These are phyloP conservation scores for Vanilla planifolia DNA, from an alignment of 106 monocot species.

Conservation along the genomic window DNA sequence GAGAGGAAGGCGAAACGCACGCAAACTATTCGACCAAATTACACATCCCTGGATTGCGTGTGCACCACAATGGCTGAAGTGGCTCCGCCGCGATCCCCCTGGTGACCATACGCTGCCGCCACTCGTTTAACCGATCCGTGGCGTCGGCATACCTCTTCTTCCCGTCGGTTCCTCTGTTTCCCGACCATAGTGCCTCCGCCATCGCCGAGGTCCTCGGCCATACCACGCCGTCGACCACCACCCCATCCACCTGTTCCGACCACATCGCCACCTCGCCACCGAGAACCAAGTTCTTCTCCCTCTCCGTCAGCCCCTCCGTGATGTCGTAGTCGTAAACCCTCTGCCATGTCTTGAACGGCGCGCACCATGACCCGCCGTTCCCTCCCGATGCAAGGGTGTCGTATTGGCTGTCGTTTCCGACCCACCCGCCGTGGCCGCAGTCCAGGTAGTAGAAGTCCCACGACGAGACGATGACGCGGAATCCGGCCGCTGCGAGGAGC, in stretches of 20 bases:
- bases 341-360: slow-evolving; percentile 90
- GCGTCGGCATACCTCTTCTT: slow-evolving; percentile 73
- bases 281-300: slow-evolving; percentile 59
- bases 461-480: slow-evolving; percentile 77
- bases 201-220: slow-evolving; percentile 85
- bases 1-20: too few species aligned
- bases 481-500: slow-evolving; percentile 51
- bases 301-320: slow-evolving; percentile 50
- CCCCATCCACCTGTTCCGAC: slow-evolving; percentile 77
- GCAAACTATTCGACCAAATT: slow-evolving; percentile 37
- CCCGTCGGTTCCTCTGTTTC: slow-evolving; percentile 52
- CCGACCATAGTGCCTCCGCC: slow-evolving; percentile 86
- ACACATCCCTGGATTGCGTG: slow-evolving; percentile 58
- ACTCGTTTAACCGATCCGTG: slow-evolving; percentile 72
- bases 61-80: slow-evolving; percentile 88
- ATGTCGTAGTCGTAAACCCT: slow-evolving; percentile 87
- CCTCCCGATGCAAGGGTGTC: slow-evolving; percentile 33
- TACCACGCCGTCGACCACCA: slow-evolving; percentile 58
- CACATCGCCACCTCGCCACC: slow-evolving; percentile 98
- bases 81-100: slow-evolving; percentile 77
- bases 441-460: slow-evolving; percentile 87
- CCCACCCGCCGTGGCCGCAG: slow-evolving; percentile 88
- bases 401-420: slow-evolving; percentile 86
- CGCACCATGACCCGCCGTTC: slow-evolving; percentile 80
- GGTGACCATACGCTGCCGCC: slow-evolving; percentile 73